Percentiles rank a stretch among this genome's conserved stretches.
Conservation (phyloP, 2,329 filamentous ascomycete genomes). For the Penicillium fuscoglaucum region DNA sequence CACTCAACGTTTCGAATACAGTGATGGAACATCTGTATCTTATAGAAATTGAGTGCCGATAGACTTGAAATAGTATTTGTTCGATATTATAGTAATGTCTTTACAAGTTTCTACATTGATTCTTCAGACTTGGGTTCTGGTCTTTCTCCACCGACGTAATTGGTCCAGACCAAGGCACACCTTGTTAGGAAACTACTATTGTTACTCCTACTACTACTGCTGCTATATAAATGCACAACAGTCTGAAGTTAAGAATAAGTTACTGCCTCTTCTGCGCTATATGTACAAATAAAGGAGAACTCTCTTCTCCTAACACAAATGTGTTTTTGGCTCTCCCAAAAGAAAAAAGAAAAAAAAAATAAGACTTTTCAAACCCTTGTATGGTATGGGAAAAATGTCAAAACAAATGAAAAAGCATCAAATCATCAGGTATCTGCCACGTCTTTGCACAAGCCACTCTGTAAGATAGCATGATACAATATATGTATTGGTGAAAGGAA, state of each 20-base stretch:
- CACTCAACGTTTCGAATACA: neutral
- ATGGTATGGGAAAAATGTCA: slow-evolving; percentile 28
- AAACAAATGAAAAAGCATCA: slow-evolving; percentile 36
- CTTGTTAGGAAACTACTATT: neutral
- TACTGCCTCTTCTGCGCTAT: slow-evolving; percentile 29
- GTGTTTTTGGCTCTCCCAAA: slow-evolving; percentile 23
- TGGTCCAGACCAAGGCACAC: neutral
- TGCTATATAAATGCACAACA: neutral
- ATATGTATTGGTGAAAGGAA: slow-evolving; percentile 16
- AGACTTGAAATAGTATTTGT: neutral
- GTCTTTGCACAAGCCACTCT: slow-evolving; percentile 17
- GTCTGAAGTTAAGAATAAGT: slow-evolving; percentile 9
- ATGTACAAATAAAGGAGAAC: slow-evolving; percentile 35
- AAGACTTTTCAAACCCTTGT: slow-evolving; percentile 34
- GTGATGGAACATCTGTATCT: neutral
- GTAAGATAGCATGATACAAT: slow-evolving; percentile 14
- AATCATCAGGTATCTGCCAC: slow-evolving; percentile 32
- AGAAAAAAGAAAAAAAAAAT: slow-evolving; percentile 20
- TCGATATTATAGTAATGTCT: neutral
- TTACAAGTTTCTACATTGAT: neutral
- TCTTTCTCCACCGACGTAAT: slow-evolving; percentile 5
- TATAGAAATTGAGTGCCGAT: neutral
- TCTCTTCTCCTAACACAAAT: slow-evolving; percentile 34
- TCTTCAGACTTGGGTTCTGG: neutral
- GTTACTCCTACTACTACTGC: neutral